These are phyloP conservation scores for Carex parvula DNA, from an alignment of 176 grass and related monocot species.

Conservation along the genomic window DNA sequence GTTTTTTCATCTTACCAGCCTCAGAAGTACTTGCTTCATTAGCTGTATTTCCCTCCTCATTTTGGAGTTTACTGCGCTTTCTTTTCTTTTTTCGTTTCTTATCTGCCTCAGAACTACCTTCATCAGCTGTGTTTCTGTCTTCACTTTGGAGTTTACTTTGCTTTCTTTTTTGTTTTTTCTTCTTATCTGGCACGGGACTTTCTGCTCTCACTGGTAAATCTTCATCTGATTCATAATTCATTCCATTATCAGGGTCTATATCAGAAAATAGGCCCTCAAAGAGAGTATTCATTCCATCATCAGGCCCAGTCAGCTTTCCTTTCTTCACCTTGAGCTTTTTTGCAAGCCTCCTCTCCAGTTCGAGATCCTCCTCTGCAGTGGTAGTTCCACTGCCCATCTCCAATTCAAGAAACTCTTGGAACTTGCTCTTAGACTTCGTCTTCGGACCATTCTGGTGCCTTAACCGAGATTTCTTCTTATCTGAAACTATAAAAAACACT, in stretches of 20 bases:
- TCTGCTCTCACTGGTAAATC: slow-evolving; percentile 15
- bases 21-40: neutral
- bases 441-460: slow-evolving; percentile 7
- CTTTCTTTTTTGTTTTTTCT: slow-evolving; percentile 16
- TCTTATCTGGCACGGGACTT: slow-evolving; percentile 30
- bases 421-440: slow-evolving; percentile 47
- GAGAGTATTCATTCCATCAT: slow-evolving; percentile 66
- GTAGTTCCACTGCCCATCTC: slow-evolving; percentile 46
- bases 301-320: slow-evolving; percentile 56
- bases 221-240: slow-evolving; percentile 21
- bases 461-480: neutral
- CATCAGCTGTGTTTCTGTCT: neutral
- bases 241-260: slow-evolving; percentile 30
- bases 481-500: slow-evolving; percentile 2
- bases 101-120: slow-evolving; percentile 28
- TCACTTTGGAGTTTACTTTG: slow-evolving; percentile 23
- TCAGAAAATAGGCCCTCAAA: slow-evolving; percentile 45
- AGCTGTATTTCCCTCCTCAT: slow-evolving; percentile 12
- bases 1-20: slow-evolving; percentile 18
- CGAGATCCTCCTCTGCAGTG: slow-evolving; percentile 52
- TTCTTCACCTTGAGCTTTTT: slow-evolving; percentile 90
- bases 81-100: slow-evolving; percentile 11
- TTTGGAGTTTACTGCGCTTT: slow-evolving; percentile 17
- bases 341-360: slow-evolving; percentile 66
- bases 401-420: slow-evolving; percentile 70